Base-by-base conservation (phyloP, 2,329 filamentous ascomycete genomes). In the Microdochium nivale region DNA sequence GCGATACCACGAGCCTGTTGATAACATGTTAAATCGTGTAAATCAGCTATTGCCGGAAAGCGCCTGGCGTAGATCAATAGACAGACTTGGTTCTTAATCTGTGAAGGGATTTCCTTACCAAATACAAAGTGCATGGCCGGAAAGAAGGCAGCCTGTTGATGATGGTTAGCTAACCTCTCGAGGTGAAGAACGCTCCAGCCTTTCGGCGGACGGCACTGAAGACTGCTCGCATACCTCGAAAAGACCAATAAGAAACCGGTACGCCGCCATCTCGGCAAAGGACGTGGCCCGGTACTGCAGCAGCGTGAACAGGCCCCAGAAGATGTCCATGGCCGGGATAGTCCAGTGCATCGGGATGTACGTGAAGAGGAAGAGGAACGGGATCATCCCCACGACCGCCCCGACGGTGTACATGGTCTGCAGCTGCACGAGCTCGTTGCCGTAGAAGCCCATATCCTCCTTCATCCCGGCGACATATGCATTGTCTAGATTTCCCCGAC, bases 301-400 rank as follows among this genome's bases (percentile, higher is more conserved):
- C 7, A 83, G 65, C 0, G 78, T 82, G 53, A 81, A 77, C 4
- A 80, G 60, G 0, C 77, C 77, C 79, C 79, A 82, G 2, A 67
- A 60, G 1, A 81, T 55, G 52, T 81, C 76, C 54, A 80, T 66
- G 9, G 69, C 66, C 0, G 79, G 78, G 5, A 80, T 51, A 72
- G 33, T 37, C 33, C 33, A 37, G 16, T 37, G 69, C 63, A 81
- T 75, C 1, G 75, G 67, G 5, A 67, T 51, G 16, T 65, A 60
- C 16, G 70, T 74, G 53, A 80, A 75, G 1, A 80, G 62, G 53
- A 77, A 78, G 54, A 74, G 68, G 56, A 78, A 78, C 0, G 77
- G 77, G 7, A 80, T 61, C 57, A 78, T 74, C 4, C 75, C 75
- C 0, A 75, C 59, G 1, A 79, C 33, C n/a, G 33, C 33, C n/a